Conservation (phyloP, 352 stramenopile genomes). For the Pythium vanterpoolii region DNA sequence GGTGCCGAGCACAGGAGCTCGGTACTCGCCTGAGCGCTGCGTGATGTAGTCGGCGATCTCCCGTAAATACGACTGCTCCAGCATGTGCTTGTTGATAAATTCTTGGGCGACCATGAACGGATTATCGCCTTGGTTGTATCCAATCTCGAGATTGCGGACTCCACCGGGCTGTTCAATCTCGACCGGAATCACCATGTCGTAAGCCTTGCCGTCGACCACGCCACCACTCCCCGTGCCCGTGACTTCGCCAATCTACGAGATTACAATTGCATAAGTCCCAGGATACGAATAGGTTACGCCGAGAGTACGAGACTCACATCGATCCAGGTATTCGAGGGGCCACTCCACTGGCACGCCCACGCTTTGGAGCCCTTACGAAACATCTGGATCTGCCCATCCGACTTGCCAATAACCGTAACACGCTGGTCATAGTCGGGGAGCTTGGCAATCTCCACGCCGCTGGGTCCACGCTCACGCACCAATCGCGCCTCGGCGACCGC, state of each 20-base stretch:
- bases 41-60: conserved; percentile 97
- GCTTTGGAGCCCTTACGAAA: conserved; percentile 93
- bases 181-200: conserved; percentile 96
- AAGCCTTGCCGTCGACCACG: conserved; percentile 90
- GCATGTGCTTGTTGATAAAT: conserved; percentile 96
- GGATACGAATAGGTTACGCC: no score
- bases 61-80: conserved; percentile 91
- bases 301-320: no score
- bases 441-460: conserved; percentile 91
- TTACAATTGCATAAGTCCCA: no score
- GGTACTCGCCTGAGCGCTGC: conserved; percentile 83
- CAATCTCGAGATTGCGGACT: conserved; percentile 93
- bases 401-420: conserved; percentile 63
- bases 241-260: conserved; percentile 69
- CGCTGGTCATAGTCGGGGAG: conserved; percentile 93
- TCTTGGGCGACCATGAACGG: conserved; percentile 94
- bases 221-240: conserved; percentile 83
- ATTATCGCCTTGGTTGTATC: conserved; percentile 98
- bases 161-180: conserved; percentile 94
- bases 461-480: conserved; percentile 74
- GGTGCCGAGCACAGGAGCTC: conserved; percentile 55
- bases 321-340: conserved; percentile 90
- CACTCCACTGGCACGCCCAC: conserved; percentile 95
- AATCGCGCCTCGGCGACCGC: conserved; percentile 57
- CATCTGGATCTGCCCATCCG: conserved; percentile 94